These are phyloP conservation scores for Telopea speciosissima DNA, from an alignment of 177 flowering plant genomes.

Conservation along the genomic window DNA sequence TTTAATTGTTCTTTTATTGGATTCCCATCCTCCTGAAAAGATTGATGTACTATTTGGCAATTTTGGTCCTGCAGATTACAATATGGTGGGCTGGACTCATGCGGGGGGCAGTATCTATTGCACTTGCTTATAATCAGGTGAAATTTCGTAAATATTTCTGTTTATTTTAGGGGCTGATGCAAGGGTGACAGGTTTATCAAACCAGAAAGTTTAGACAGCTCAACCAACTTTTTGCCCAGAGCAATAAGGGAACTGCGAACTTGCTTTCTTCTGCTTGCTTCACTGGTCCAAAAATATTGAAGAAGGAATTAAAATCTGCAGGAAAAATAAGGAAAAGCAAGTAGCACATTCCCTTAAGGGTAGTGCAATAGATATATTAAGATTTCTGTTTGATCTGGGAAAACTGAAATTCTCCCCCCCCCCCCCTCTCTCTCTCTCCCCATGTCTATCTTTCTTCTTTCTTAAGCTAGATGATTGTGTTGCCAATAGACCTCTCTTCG, in stretches of 20 bases:
- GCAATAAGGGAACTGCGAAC: no score
- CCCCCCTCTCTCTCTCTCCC: no score
- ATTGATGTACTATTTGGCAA: not conserved
- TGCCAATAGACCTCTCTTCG: no score
- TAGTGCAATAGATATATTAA: no score
- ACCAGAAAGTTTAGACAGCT: not conserved
- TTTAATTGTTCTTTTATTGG: no score
- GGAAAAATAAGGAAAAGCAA: no score
- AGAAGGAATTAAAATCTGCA: no score
- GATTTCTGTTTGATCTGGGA: no score
- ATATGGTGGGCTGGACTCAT: conserved; percentile 99
- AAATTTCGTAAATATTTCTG: not conserved
- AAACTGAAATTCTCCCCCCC: not conserved
- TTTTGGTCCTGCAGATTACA: conserved; percentile 41
- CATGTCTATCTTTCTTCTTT: no score
- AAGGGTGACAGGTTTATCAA: not conserved
- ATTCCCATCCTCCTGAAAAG: not conserved
- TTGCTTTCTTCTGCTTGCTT: no score
- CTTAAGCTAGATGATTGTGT: not conserved
- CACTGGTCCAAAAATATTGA: no score
- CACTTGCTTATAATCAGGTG: conserved; percentile 94
- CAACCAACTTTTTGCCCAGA: not conserved
- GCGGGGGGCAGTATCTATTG: conserved; percentile 95
- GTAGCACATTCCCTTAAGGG: no score
- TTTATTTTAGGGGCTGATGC: not conserved